phyloP scores from a whole-genome alignment of 805 yeast species.

The Cyberlindnera lachancei region DNA sequence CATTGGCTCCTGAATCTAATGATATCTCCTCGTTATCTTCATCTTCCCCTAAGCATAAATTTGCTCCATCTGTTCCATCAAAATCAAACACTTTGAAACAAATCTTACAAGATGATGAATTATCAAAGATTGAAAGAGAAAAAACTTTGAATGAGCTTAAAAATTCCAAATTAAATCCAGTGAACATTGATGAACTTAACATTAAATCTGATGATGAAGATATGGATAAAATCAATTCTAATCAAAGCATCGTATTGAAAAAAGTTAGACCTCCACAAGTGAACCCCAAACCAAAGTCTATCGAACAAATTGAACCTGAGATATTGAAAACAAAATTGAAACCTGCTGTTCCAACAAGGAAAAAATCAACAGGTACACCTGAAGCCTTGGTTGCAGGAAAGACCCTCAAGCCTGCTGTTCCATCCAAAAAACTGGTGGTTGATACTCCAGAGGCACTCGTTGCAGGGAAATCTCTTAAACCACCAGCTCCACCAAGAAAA shows the following conservation, averaged over 20 bases:
- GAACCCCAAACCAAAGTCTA: conserved; percentile 2
- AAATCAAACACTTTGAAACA: conserved; percentile 24
- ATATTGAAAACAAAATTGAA: conserved; percentile 11
- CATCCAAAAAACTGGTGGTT: conserved; percentile 12
- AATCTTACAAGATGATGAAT: conserved; percentile 13
- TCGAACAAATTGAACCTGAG: not conserved
- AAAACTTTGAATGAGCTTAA: conserved; percentile 12
- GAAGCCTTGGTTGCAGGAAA: conserved; percentile 16
- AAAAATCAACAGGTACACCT: conserved; percentile 14
- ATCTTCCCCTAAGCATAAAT: conserved; percentile 13
- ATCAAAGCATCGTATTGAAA: conserved; percentile 12
- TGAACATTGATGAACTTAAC: not conserved
- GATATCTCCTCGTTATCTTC: no score
- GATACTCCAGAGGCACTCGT: conserved; percentile 18
- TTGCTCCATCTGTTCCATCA: conserved; percentile 26
- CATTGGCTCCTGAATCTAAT: conserved; percentile 2
- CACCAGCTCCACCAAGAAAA: conserved; percentile 17
- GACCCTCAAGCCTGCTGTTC: conserved; percentile 17
- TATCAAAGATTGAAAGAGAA: conserved; percentile 7
- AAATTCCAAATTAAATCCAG: conserved; percentile 8
- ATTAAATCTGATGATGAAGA: not conserved
- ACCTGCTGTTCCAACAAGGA: conserved; percentile 17
- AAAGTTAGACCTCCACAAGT: conserved; percentile 16
- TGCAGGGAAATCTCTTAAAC: conserved; percentile 13
- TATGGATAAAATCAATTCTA: conserved; percentile 10